Evolutionary conservation across 768 basidiomycete genomes (phyloP).

Genomic region (Dendrothele bispora): DNA sequence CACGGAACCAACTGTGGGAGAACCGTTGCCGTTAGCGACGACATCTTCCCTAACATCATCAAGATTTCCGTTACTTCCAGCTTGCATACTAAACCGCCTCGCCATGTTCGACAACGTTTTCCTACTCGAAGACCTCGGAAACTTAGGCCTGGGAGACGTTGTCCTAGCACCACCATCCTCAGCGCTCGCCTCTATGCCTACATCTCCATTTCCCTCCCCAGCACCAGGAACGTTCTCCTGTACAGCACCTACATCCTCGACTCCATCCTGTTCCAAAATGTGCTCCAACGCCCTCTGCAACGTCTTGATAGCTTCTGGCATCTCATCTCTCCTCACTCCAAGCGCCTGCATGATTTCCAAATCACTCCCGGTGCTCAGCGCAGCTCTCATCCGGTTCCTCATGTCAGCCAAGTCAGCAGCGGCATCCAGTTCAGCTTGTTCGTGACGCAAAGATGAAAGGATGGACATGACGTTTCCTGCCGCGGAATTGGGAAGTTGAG

Average conservation of each 20-base stretch:
- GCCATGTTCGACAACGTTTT: too few species aligned
- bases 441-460: conserved; percentile 21
- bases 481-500: not conserved
- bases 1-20: too few species aligned
- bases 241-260: not conserved
- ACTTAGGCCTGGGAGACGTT: not conserved
- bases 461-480: conserved; percentile 19
- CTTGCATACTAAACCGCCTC: too few species aligned
- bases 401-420: conserved; percentile 56
- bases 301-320: conserved; percentile 81
- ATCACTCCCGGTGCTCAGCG: conserved; percentile 59
- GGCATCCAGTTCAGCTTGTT: conserved; percentile 48
- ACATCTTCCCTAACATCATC: too few species aligned
- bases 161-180: not conserved
- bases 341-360: conserved; percentile 62
- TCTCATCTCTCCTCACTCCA: conserved; percentile 55
- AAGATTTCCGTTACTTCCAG: too few species aligned
- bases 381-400: conserved; percentile 55
- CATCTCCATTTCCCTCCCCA: not conserved
- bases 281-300: conserved; percentile 66
- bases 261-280: conserved; percentile 31
- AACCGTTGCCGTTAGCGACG: too few species aligned
- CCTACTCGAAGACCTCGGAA: too few species aligned
- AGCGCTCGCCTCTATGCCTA: not conserved
- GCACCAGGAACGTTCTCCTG: not conserved